Percentiles rank a stretch among this genome's conserved stretches.
phyloP scores from a whole-genome alignment of 2,329 filamentous ascomycete species.

The Fusarium brachygibbosum region DNA sequence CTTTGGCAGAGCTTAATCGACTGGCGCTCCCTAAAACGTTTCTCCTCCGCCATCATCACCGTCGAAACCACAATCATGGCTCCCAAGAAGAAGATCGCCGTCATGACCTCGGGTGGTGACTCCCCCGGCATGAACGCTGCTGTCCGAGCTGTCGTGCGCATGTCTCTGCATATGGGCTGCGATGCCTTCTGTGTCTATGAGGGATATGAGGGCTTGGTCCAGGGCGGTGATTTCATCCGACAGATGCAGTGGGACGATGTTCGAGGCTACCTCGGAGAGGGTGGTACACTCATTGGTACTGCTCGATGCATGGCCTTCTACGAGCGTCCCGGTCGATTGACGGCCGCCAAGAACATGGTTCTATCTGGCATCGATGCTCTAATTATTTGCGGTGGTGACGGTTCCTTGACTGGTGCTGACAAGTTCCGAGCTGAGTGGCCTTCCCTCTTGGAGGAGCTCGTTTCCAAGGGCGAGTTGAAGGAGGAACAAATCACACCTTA shows the following conservation, averaged over 20 bases:
- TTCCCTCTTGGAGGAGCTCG: conserved; percentile 85
- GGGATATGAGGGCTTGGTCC: conserved; percentile 94
- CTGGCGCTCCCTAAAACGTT: conserved; percentile 17
- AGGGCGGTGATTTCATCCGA: conserved; percentile 88
- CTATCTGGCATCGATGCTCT: conserved; percentile 93
- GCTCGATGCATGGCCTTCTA: conserved; percentile 94
- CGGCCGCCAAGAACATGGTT: conserved; percentile 94
- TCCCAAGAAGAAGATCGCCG: conserved; percentile 78
- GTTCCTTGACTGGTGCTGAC: conserved; percentile 95
- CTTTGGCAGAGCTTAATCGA: conserved; percentile 48
- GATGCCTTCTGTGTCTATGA: conserved; percentile 88
- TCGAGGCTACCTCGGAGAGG: conserved; percentile 91
- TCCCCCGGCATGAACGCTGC: conserved; percentile 95
- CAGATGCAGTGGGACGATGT: conserved; percentile 94
- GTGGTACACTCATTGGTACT: conserved; percentile 95
- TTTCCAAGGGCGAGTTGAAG: conserved; percentile 78
- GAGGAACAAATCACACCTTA: conserved; percentile 80
- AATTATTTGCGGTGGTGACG: conserved; percentile 97
- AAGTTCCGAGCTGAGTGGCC: conserved; percentile 95
- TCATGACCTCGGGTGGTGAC: conserved; percentile 96
- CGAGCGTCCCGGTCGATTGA: conserved; percentile 85
- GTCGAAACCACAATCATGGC: conserved; percentile 57
- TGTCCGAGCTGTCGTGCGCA: conserved; percentile 90
- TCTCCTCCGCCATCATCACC: conserved; percentile 31
- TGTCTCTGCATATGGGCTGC: conserved; percentile 86